Base-by-base conservation (phyloP, 2,329 filamentous ascomycete species). In the Ascochyta lentis region DNA sequence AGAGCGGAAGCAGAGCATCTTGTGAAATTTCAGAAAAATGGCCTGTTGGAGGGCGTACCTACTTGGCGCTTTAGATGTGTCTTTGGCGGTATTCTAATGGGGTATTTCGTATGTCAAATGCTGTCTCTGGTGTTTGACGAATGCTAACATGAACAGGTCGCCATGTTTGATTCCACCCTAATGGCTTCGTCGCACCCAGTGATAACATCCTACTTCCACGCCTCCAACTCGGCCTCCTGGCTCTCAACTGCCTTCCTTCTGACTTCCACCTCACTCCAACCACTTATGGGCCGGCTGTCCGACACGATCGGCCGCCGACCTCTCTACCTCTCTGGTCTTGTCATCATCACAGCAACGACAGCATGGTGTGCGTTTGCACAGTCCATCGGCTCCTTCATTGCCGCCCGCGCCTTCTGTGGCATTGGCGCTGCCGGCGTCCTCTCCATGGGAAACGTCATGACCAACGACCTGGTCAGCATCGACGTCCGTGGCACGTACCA, bases 151-250 rank as follows among this genome's bases (percentile, higher is more conserved):
- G n/a, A 16, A 1, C 26, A 76, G 74, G 62, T 76, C 53, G 68
- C 74, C 15, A 74, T 74, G 68, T 93, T 94, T 68, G 91, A 94
- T 77, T 83, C 85, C 10, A 94, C 90, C 4, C 84, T 94, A 62
- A 92, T 94, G 89, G 89, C 89, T 4, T 91, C 89, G 2, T 88
- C 84, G 38, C 90, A 95, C 72, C 90, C 90, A 0, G 89, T 91
- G 54, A 92, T 94, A 58, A 92, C 90, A 0, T 92, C 89, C 0
- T 86, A 93, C 72, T 94, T 94, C 74, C 79, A 87, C 58, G 84
- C 89, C 44, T 90, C 89, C 29, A 92, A 94, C 72, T 86, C 86
- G 42, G 91, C 91, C 3, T 92, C 90, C 2, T 95, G 91, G 91
- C 80, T 94, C 4, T 92, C 89, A 1, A 94, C 90, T 0, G 86